These are phyloP conservation scores for Blastosporella zonata DNA, from an alignment of 1,284 basidiomycete species.

Conservation along the genomic window DNA sequence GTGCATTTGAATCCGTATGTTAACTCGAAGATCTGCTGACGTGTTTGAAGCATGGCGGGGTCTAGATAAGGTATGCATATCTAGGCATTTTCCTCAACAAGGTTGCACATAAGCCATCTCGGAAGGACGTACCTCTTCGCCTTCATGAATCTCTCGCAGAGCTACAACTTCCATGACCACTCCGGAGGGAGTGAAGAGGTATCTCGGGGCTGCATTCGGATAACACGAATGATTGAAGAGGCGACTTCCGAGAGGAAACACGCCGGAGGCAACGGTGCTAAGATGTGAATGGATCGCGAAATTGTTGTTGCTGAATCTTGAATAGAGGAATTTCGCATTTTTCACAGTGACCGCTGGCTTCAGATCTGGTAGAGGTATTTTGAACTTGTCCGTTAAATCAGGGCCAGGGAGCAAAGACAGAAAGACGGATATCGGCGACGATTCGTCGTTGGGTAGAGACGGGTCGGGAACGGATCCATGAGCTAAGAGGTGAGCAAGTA, in stretches of 20 bases:
- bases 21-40: constrained; percentile 52
- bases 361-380: constrained; percentile 34
- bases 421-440: constrained; percentile 36
- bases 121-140: constrained; percentile 57
- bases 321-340: constrained; percentile 37
- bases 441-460: constrained; percentile 23
- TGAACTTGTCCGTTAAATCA: constrained; percentile 20
- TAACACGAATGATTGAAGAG: constrained; percentile 76
- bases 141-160: constrained; percentile 48
- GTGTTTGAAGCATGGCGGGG: constrained; percentile 62
- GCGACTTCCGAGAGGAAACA: constrained; percentile 70
- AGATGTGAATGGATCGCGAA: constrained; percentile 72
- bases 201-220: constrained; percentile 69
- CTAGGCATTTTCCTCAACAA: constrained; percentile 32
- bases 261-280: constrained; percentile 61
- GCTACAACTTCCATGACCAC: constrained; percentile 62
- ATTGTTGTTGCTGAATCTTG: constrained; percentile 74
- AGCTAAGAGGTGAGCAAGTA: constrained; percentile 61
- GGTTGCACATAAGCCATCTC: not conserved
- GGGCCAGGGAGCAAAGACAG: constrained; percentile 52
- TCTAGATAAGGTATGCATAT: constrained; percentile 73
- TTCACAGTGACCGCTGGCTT: constrained; percentile 27
- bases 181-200: constrained; percentile 38
- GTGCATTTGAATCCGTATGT: constrained; percentile 69
- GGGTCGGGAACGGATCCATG: constrained; percentile 30